Base-by-base conservation (phyloP, 768 basidiomycete genomes). In the Boletellus ananiceps region DNA sequence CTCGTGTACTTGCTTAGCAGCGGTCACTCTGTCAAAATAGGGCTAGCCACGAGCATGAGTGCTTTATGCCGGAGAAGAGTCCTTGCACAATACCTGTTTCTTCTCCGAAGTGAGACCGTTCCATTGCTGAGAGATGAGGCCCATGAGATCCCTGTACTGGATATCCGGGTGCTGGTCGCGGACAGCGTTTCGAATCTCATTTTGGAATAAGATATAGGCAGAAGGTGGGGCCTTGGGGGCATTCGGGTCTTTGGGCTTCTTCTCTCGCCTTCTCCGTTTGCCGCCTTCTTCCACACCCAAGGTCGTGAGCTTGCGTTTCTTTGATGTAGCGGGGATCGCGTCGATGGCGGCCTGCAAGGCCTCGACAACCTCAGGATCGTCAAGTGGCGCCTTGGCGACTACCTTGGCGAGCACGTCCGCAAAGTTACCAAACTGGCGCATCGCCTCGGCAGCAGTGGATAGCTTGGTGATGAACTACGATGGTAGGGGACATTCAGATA, bases 151-250 rank as follows among this genome's bases (percentile, higher is more conserved):
- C 34, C 78, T 65, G 63, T 96, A 84, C 33, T 77, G 68, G 50
- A 92, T 67, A 8, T 72, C 68, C 9, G 88, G 86, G 64, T 87
- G 70, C 57, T 76, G 68, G 34, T 74, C 73, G 72, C 85, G 83
- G 57, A 94, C 75, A 49, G 80, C 74, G 51, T 80, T 79, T 65
- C 93, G 86, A 46, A 93, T 77, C 13, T 88, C 87, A 64, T 95
- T 96, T 72, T 97, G 95, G 77, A 87, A 98, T 57, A 94, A 73
- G 61, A 98, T 81, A 71, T 95, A 98, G 16, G 93, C 92, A 7
- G 89, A 89, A 13, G 92, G 79, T 23, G 95, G 94, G 8, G 92
- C 84, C 66, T 94, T 96, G 29, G 95, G 95, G 50, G 93, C 93
- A 68, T 93, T 87, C 16, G 93, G 93, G 61, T 98, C 94, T 68